phyloP scores from a whole-genome alignment of 2,329 filamentous ascomycete species.

The Balansia obtecta region DNA sequence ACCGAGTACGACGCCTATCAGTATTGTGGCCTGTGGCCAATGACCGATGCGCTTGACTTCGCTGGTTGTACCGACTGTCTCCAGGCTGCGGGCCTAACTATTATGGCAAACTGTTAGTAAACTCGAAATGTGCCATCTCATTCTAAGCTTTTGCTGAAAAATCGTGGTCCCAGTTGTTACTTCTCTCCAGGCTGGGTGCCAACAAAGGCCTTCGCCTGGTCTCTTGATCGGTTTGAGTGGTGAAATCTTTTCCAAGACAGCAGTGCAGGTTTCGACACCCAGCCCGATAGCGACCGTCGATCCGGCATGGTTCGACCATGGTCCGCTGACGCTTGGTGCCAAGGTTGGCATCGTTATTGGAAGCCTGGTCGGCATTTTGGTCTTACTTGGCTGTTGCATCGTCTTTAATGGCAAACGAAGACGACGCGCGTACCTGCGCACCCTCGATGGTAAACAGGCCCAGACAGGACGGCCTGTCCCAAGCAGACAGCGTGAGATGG shows the following conservation, averaged over 20 bases:
- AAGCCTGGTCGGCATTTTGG: constrained; percentile 34
- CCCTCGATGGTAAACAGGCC: constrained; percentile 29
- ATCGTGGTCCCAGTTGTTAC: constrained; percentile 26
- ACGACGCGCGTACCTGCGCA: constrained; percentile 37
- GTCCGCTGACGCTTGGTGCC: constrained; percentile 37
- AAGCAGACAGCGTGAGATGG: constrained; percentile 15
- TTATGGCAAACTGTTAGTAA: constrained; percentile 41
- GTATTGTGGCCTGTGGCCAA: constrained; percentile 40
- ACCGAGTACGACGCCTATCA: constrained; percentile 32
- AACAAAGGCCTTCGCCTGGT: constrained; percentile 36
- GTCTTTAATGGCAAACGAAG: constrained; percentile 44
- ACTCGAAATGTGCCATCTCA: background rate
- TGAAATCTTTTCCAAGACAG: constrained; percentile 34
- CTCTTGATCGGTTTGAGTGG: constrained; percentile 37
- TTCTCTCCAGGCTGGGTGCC: constrained; percentile 42
- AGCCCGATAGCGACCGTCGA: constrained; percentile 26
- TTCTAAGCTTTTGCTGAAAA: constrained; percentile 9
- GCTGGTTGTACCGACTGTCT: constrained; percentile 36
- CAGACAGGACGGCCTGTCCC: constrained; percentile 29
- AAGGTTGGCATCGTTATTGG: constrained; percentile 47
- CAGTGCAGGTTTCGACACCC: constrained; percentile 38
- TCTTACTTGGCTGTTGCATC: constrained; percentile 36
- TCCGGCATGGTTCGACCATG: constrained; percentile 26
- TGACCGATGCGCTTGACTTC: constrained; percentile 23
- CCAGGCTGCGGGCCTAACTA: constrained; percentile 21